Percentiles rank a stretch among this genome's conserved stretches.
Evolutionary conservation across 2,329 filamentous ascomycete genomes (phyloP).

Genomic region (Penicillium sp.): DNA sequence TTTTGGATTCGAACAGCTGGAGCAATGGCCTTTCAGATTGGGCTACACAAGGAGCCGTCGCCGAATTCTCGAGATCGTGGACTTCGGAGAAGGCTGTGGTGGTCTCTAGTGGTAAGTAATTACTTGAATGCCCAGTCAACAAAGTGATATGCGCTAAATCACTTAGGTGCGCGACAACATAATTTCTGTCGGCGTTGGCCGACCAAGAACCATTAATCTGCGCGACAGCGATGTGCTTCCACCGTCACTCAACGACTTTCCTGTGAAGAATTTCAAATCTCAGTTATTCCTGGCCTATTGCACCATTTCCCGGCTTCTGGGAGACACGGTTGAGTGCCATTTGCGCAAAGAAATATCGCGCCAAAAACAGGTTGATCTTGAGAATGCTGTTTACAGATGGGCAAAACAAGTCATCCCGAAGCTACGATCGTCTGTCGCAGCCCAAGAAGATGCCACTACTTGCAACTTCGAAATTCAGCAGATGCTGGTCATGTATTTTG

Average conservation of each 20-base stretch:
- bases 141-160: background rate
- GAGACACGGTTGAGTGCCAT: constrained; percentile 43
- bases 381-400: constrained; percentile 44
- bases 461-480: constrained; percentile 39
- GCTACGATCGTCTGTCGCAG: constrained; percentile 15
- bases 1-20: constrained; percentile 46
- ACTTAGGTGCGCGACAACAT: constrained; percentile 39
- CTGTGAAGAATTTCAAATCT: constrained; percentile 25
- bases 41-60: constrained; percentile 43
- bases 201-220: constrained; percentile 43
- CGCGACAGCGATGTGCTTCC: constrained; percentile 42
- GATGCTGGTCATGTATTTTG: constrained; percentile 40
- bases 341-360: constrained; percentile 35
- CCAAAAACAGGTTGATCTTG: constrained; percentile 33
- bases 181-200: constrained; percentile 43
- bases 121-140: background rate
- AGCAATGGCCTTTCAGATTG: constrained; percentile 45
- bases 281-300: constrained; percentile 42
- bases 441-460: constrained; percentile 19
- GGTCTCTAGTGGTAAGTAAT: constrained; percentile 43
- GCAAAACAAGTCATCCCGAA: constrained; percentile 35
- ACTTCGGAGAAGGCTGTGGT: constrained; percentile 46
- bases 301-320: constrained; percentile 41
- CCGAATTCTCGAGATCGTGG: constrained; percentile 34
- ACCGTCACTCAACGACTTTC: constrained; percentile 39